These are phyloP conservation scores for Lodderomyces beijingensis DNA, from an alignment of 1,139 yeast species.

Conservation along the genomic window DNA sequence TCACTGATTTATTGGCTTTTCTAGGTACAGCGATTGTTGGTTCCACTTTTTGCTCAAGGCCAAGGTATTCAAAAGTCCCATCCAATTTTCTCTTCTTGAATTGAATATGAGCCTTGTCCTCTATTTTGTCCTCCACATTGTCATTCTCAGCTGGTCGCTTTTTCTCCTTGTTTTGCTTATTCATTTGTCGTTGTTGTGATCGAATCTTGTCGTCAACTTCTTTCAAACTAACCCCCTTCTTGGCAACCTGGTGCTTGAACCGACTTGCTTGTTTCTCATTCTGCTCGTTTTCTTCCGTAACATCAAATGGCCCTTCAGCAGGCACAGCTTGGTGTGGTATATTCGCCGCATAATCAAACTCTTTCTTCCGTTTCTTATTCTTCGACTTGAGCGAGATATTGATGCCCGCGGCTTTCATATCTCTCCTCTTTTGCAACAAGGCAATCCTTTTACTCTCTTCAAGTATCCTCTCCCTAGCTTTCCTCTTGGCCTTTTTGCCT, in stretches of 20 bases:
- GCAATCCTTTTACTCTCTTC: slow-evolving; percentile 76
- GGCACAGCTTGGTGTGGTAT: slow-evolving; percentile 80
- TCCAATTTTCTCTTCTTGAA: slow-evolving; percentile 14
- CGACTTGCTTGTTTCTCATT: slow-evolving; percentile 35
- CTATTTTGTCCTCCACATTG: slow-evolving; percentile 10
- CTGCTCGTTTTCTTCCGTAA: slow-evolving; percentile 47
- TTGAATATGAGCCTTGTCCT: neutral
- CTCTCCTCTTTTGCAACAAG: slow-evolving; percentile 74
- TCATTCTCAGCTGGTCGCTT: slow-evolving; percentile 10
- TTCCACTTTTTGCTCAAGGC: too few species aligned
- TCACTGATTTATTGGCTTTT: slow-evolving; percentile 13
- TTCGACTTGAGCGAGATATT: slow-evolving; percentile 48
- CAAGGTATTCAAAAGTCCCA: too few species aligned
- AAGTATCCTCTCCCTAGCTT: slow-evolving; percentile 76
- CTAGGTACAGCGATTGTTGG: too few species aligned
- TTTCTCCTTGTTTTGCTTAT: slow-evolving; percentile 15
- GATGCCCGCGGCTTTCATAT: slow-evolving; percentile 81
- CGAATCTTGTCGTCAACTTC: slow-evolving; percentile 35
- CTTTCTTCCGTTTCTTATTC: slow-evolving; percentile 43
- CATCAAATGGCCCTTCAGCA: slow-evolving; percentile 65
- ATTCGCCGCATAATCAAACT: slow-evolving; percentile 79
- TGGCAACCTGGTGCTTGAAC: slow-evolving; percentile 46
- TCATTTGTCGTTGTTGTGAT: slow-evolving; percentile 18
- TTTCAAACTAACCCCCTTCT: slow-evolving; percentile 44
- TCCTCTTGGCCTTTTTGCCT: slow-evolving; percentile 92